Conservation (phyloP, 1,284 basidiomycete species). For the Ceratobasidium sp. region DNA sequence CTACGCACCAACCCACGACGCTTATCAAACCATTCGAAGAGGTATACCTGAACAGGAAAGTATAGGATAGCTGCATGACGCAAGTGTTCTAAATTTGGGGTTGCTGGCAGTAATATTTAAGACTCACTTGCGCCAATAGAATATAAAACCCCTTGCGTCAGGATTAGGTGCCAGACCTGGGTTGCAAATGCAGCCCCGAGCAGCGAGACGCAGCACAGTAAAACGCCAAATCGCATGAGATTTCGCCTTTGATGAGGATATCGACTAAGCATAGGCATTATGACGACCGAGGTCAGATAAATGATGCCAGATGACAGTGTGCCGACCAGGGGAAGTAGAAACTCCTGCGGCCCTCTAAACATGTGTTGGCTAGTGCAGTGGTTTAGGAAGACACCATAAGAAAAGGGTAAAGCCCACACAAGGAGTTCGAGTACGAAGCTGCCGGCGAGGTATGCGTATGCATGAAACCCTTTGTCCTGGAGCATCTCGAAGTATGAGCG, state of each 20-base stretch:
- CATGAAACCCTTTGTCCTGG: conserved; percentile 49
- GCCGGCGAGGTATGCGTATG: conserved; percentile 50
- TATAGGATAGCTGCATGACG: conserved; percentile 46
- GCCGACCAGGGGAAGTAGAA: conserved; percentile 50
- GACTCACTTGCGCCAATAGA: conserved; percentile 49
- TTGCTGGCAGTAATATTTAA: background rate
- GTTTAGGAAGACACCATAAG: conserved; percentile 51
- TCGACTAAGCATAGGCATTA: conserved; percentile 47
- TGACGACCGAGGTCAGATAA: conserved; percentile 49
- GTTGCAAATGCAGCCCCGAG: conserved; percentile 49
- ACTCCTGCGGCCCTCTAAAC: conserved; percentile 42
- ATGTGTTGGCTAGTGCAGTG: conserved; percentile 47
- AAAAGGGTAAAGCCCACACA: conserved; percentile 49
- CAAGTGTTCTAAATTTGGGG: background rate
- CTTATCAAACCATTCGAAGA: conserved; percentile 47
- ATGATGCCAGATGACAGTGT: conserved; percentile 50
- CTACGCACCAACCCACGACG: conserved; percentile 47
- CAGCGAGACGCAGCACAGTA: conserved; percentile 47
- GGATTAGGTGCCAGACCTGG: conserved; percentile 48
- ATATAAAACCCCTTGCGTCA: conserved; percentile 50
- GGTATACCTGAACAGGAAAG: conserved; percentile 47
- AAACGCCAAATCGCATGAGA: conserved; percentile 47
- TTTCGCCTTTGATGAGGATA: conserved; percentile 48
- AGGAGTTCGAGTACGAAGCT: conserved; percentile 50
- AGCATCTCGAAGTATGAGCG: background rate